Evolutionary conservation across 2,329 filamentous ascomycete species (phyloP).

Genomic region (Trichoderma sp.): DNA sequence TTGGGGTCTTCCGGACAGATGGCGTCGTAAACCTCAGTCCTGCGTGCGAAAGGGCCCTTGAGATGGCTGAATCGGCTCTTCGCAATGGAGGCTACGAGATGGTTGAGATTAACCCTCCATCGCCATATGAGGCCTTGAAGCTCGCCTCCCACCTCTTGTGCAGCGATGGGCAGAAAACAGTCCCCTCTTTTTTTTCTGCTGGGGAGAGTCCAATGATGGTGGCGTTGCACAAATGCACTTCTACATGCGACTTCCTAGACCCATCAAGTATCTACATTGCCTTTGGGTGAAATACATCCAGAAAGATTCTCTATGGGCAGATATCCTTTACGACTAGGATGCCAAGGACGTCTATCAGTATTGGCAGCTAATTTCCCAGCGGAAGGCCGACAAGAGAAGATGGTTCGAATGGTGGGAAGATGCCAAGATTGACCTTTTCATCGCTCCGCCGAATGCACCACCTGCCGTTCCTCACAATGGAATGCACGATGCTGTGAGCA

Average conservation of each 20-base stretch:
- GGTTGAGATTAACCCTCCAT: background rate
- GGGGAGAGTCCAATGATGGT: slow-evolving; percentile 63
- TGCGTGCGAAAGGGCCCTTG: background rate
- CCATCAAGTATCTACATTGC: slow-evolving; percentile 81
- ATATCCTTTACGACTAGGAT: slow-evolving; percentile 56
- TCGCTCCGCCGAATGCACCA: slow-evolving; percentile 85
- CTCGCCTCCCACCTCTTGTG: slow-evolving; percentile 46
- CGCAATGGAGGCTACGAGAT: background rate
- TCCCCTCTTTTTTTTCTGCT: slow-evolving; percentile 57
- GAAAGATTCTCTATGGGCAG: slow-evolving; percentile 73
- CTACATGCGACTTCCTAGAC: slow-evolving; percentile 69
- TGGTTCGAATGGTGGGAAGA: slow-evolving; percentile 55
- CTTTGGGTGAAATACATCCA: slow-evolving; percentile 84
- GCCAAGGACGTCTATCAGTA: slow-evolving; percentile 61
- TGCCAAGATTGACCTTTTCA: slow-evolving; percentile 69
- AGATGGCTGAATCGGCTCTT: background rate
- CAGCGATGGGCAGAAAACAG: slow-evolving; percentile 48
- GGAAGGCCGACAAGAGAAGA: slow-evolving; percentile 38
- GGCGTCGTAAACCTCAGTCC: background rate
- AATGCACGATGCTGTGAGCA: slow-evolving; percentile 81
- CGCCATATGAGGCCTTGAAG: background rate
- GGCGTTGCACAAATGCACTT: slow-evolving; percentile 73
- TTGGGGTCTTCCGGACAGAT: background rate
- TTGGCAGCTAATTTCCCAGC: slow-evolving; percentile 55
- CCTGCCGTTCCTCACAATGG: slow-evolving; percentile 82